phyloP scores from a whole-genome alignment of 2,329 filamentous ascomycete genomes.

The Aspergillus puulaauensis region DNA sequence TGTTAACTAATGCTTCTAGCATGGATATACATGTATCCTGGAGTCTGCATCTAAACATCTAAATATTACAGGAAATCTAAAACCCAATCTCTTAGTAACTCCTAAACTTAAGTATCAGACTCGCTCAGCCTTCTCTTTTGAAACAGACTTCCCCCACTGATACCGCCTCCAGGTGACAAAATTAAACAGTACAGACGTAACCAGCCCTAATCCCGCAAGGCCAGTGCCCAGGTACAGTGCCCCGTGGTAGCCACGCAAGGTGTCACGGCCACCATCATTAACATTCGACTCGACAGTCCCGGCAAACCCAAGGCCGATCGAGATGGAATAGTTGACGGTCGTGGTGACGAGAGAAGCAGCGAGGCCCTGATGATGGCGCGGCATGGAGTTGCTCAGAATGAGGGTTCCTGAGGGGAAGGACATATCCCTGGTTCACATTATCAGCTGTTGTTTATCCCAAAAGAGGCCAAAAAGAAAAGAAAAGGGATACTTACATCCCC shows the following conservation, averaged over 20 bases:
- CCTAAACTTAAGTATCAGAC: no score
- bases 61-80: no score
- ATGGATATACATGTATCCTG: no score
- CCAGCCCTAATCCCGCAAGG: constrained; percentile 16
- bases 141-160: no score
- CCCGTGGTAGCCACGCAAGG: constrained; percentile 40
- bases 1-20: no score
- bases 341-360: constrained; percentile 61
- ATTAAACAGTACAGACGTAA: no score
- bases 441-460: no score
- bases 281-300: constrained; percentile 61
- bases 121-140: no score
- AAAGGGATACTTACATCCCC: constrained; percentile 32
- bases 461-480: no score
- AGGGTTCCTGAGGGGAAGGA: constrained; percentile 63
- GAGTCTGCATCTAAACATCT: no score
- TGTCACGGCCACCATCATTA: constrained; percentile 35
- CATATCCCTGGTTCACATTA: constrained; percentile 51
- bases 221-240: constrained; percentile 44
- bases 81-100: no score
- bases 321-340: constrained; percentile 68
- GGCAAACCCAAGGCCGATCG: constrained; percentile 65
- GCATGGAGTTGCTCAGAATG: constrained; percentile 57
- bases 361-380: constrained; percentile 51
- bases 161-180: no score